Evolutionary conservation across 1,139 yeast genomes (phyloP), one percentile per base, ranked within the genome.

Genomic region (Suzukiozyma palmioleophila): DNA sequence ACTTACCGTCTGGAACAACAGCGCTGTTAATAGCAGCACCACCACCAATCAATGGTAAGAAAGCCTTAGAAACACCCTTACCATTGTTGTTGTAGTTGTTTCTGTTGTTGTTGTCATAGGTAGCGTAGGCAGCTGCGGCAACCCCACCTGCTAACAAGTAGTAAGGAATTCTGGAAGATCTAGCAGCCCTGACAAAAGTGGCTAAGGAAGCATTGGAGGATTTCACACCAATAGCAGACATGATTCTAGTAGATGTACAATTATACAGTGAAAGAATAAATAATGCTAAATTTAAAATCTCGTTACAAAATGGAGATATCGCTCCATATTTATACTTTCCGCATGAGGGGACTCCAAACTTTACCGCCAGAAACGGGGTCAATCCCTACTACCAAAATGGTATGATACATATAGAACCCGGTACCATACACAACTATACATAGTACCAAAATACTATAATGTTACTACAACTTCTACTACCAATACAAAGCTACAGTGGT

Each of bases 81-180:
- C 46, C 35, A 27, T 38, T 36, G 16, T 43, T 40, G 34, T 39
- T 35, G 11, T 38, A 38, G 16, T 44, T 46, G 31, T 39, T 43
- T 28, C 38, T 41, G 32, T 47, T 46, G 38, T 45, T 43, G 37
- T 43, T 43, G 36, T 43, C 35, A 26, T 51, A 43, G 35, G 39
- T 46, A 35, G 45, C 42, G 35, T 38, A 43, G 29, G 45, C 52
- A 16, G 57, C 46, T 15, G 62, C 60, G 16, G 51, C 32, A 8
- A 55, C 55, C 24, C 57, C 60, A 39, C 62, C 64, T 32, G 51
- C 50, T 30, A 56, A 61, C 63, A 26, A 52, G 34, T 29, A 39
- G 32, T 24, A 38, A 34, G 27, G 36, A 14, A 35, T 39, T 26
- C 33, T 33, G 13, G 35, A 37, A 31, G 36, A 26, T 28, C 32